Base-by-base conservation (phyloP, 129 eudicot species). In the Centella asiatica region DNA sequence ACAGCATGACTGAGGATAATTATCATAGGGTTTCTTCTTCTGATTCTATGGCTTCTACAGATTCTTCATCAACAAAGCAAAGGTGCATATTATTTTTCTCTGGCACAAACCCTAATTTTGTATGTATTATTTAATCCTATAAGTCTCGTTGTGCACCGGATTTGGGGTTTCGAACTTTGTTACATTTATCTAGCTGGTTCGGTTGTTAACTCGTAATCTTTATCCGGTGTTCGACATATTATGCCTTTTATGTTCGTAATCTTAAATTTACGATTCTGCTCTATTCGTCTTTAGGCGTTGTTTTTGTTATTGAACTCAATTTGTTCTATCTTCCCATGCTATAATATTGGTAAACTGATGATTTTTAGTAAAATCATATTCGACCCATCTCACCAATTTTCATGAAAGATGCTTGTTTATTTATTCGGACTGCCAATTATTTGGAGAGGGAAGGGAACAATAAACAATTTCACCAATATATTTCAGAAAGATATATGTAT, bases 11-110 rank as follows among this genome's bases (percentile, higher is more conserved):
- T 12, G 81, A 80, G 58, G 78, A 80, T 66, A 76, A 68, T 77
- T 81, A 81, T 71, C 32, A 75, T 64, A 80, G 81, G 81, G 75
- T 71, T 77, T 80, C 81, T 22, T 63, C 81, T 26, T 71, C 77
- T 17, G n/a, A 44, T 5, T 44, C 48, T 11, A 17, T 15, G 3
- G 81, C 57, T 25, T 62, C 78, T 34, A 52, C 72, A 26, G 74
- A 79, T 63, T 71, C 83, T 28, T 74, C 83, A 6, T 37, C 64
- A 14, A 65, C 84, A 23, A 84, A 80, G 70, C 92, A 74, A 77
- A 84, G 92, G 92, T 83, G 15, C 57, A 27, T 28, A 60, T 31
- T 31, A 60, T 31, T 27, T 56, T 49, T 32, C 57, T 49, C 26
- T 7, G 24, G 11, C 44, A 55, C 9, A 64, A 50, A 3, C 71